Base-by-base conservation (phyloP, 306 rosid genomes). In the Glycine soja region DNA sequence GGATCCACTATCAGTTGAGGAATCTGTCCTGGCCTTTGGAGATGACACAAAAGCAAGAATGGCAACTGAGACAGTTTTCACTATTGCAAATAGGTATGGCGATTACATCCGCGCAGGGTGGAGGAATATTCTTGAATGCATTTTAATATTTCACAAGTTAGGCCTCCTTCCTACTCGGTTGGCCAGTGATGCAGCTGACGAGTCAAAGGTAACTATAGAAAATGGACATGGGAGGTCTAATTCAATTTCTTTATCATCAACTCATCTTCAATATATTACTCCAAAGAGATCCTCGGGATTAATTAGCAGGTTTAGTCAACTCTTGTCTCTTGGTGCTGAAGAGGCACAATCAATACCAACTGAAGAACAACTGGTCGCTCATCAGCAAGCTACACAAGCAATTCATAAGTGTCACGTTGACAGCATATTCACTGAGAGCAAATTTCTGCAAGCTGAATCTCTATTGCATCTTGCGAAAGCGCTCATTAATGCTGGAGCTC, bases 221-320 rank as follows among this genome's bases (percentile, higher is more conserved):
- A 66, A 80, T 34, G 90, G 89, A 32, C 83, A 82, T 48, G 91
- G 83, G 64, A 93, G 88, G 84, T 86, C 90, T 56, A 74, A 85
- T 16, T 43, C 90, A 18, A 90, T 82, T 86, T 87, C 95, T 57
- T 73, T 85, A 18, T 85, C 92, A 34, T 85, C 91, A 46, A 79
- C 87, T 79, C 88, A 86, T 46, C 70, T 87, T 81, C 83, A 86
- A 81, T 76, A 91, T 51, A 88, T 88, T 48, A 88, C 91, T 69
- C 86, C 95, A 52, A 88, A 88, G 90, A 91, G 89, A 87, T 88
- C 98, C 69, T 88, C 94, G 47, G 92, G 98, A 58, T 85, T 91
- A 86, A 93, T 93, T 90, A 93, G 97, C 81, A 85, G 95, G 80
- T 93, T 93, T 78, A 93, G 97, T 83, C 98, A 93, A 86, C 91